These are phyloP conservation scores for Globisporangium abappressorium DNA, from an alignment of 352 stramenopile species.

Conservation along the genomic window DNA sequence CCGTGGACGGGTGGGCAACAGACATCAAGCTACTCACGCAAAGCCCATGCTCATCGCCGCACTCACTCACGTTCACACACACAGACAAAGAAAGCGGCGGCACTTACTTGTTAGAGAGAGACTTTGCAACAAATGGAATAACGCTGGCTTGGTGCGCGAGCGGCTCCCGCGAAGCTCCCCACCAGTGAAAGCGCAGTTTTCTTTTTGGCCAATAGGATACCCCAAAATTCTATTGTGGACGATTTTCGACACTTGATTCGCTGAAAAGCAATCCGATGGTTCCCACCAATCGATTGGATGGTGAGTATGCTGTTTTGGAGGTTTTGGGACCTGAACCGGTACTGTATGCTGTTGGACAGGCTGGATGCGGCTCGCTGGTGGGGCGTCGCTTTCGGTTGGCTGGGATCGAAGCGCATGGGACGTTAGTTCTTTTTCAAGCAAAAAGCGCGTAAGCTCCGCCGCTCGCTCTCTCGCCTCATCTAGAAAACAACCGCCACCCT, in stretches of 20 bases:
- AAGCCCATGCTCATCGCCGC: neutral
- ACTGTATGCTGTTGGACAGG: conserved; percentile 1
- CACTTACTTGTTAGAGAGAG: conserved; percentile 86
- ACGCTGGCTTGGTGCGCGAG: neutral
- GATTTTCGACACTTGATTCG: conserved; percentile 10
- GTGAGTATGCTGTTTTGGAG: conserved; percentile 17
- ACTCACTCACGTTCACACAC: neutral
- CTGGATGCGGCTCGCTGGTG: conserved; percentile 2
- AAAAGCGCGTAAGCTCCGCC: conserved; percentile 13
- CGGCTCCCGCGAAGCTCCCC: conserved; percentile 17
- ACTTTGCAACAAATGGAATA: conserved; percentile 84
- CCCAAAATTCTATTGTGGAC: too few species aligned
- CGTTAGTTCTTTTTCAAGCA: conserved; percentile 20
- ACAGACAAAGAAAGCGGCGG: conserved; percentile 18
- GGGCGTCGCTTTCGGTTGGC: conserved; percentile 14
- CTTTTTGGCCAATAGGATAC: conserved; percentile 20
- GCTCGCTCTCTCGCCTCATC: neutral
- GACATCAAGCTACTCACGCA: neutral
- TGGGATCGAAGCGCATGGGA: conserved; percentile 12
- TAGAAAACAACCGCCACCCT: neutral
- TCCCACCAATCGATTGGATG: conserved; percentile 31
- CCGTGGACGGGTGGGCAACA: neutral
- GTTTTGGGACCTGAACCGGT: neutral
- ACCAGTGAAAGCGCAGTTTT: conserved; percentile 39
- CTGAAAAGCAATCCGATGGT: conserved; percentile 20